Evolutionary conservation across 2,329 filamentous ascomycete genomes (phyloP).

Genomic region (Cryphonectria japonica): DNA sequence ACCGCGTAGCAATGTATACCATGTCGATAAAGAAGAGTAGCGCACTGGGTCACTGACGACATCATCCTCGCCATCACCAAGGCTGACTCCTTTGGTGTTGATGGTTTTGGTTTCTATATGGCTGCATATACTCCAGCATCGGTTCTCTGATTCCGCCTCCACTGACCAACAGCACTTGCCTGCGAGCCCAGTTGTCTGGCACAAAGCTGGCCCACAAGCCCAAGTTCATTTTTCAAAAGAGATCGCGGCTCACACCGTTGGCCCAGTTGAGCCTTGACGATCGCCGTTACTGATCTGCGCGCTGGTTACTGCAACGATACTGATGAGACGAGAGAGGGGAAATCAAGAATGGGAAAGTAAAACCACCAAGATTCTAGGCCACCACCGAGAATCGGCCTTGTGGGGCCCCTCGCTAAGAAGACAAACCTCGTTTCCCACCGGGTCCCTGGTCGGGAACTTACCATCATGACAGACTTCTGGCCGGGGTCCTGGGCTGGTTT

Average conservation of each 20-base stretch:
- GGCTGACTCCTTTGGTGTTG: not conserved
- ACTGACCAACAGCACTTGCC: not conserved
- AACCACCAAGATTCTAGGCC: not conserved
- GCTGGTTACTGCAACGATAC: not conserved
- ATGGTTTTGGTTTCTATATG: not conserved
- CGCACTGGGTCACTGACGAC: not conserved
- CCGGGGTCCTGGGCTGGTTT: not conserved
- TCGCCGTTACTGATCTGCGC: not conserved
- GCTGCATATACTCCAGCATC: not conserved
- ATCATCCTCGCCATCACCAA: not conserved
- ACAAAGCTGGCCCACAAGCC: not conserved
- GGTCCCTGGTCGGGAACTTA: not conserved
- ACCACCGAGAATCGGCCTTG: not conserved
- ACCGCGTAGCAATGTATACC: not conserved
- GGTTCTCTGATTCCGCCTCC: not conserved
- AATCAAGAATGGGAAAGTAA: not conserved
- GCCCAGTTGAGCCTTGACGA: not conserved
- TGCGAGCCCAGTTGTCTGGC: not conserved
- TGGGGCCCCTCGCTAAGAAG: not conserved
- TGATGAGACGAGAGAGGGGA: not conserved
- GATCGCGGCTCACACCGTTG: not conserved
- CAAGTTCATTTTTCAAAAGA: not conserved
- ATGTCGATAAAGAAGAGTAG: not conserved
- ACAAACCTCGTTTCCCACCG: not conserved
- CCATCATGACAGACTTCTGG: not conserved